Base-by-base conservation (phyloP, 2,329 filamentous ascomycete genomes). In the Trichophyton equinum region DNA sequence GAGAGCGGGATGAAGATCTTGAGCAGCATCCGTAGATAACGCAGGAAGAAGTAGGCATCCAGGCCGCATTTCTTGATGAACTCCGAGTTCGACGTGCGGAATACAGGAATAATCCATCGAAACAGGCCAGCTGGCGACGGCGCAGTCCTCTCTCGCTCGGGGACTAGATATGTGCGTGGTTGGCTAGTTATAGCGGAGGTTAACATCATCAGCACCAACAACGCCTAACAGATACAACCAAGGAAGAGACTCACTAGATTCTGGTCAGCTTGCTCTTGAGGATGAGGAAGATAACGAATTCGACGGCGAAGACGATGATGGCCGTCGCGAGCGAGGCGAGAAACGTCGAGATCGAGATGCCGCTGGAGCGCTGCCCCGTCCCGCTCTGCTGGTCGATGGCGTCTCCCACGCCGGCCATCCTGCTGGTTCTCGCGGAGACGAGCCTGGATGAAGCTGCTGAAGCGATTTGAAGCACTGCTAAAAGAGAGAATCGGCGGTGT, bases 21-120 rank as follows among this genome's bases (percentile, higher is more conserved):
- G 49, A 97, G 81, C 4, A 97, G 83, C 69, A 89, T 87, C 63
- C 87, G 85, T 27, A 91, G 82, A 69, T 96, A 99, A 64, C 95
- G 88, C 0, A 99, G 80, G 73, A 99, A 99, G 78, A 97, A 96
- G 76, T 96, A 99, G 69, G 92, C 91, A 71, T 99, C 94, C 8
- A 99, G 82, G 18, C 94, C 94, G 67, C 92, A 96, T 74, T 96
- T 95, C 59, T 92, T 87, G 68, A 99, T 95, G 66, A 99, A 84
- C 67, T 95, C 89, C 11, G 89, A 89, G 82, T 78, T 84, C 73
- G 76, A 89, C 76, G 77, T 85, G 73, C 76, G 88, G 79, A 79
- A 95, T 65, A 77, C 79, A 2, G 81, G 79, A 13, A 71, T 69
- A 57, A 82, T 73, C 82, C 81, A 84, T 67, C 71, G 73, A 62